Conservation (phyloP, 2,329 filamentous ascomycete species). For the Esteya vermicola region DNA sequence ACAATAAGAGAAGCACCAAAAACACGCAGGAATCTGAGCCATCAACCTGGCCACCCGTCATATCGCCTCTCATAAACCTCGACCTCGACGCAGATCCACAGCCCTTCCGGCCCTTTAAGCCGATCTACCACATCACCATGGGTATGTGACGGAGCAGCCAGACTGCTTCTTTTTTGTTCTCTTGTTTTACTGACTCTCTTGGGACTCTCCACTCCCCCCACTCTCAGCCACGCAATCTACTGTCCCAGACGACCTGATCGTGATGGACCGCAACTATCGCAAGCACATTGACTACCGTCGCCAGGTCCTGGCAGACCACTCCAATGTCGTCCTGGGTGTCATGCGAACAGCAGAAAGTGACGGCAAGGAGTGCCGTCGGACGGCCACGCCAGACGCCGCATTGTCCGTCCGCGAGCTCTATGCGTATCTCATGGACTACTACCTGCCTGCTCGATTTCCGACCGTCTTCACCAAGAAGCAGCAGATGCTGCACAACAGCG, state of each 20-base stretch:
- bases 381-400: not conserved
- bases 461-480: conserved; percentile 27
- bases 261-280: conserved; percentile 36
- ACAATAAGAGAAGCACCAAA: too few species aligned
- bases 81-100: conserved; percentile 24
- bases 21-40: too few species aligned
- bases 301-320: conserved; percentile 22
- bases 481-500: conserved; percentile 20
- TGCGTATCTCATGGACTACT: conserved; percentile 27
- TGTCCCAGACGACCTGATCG: conserved; percentile 33
- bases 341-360: conserved; percentile 15
- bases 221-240: conserved; percentile 29
- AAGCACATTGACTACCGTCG: conserved; percentile 26
- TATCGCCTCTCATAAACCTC: too few species aligned
- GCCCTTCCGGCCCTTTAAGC: conserved; percentile 33
- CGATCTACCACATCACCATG: conserved; percentile 40
- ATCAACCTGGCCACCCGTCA: too few species aligned
- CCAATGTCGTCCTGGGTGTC: conserved; percentile 26
- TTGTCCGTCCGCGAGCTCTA: conserved; percentile 35
- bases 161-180: too few species aligned
- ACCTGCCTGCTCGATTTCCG: conserved; percentile 35
- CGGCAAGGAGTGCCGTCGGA: not conserved
- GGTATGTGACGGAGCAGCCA: too few species aligned
- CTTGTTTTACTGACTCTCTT: not conserved
- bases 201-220: too few species aligned